Conservation (phyloP, 495 filamentous ascomycete species). For the Aeminium ludgeri region DNA sequence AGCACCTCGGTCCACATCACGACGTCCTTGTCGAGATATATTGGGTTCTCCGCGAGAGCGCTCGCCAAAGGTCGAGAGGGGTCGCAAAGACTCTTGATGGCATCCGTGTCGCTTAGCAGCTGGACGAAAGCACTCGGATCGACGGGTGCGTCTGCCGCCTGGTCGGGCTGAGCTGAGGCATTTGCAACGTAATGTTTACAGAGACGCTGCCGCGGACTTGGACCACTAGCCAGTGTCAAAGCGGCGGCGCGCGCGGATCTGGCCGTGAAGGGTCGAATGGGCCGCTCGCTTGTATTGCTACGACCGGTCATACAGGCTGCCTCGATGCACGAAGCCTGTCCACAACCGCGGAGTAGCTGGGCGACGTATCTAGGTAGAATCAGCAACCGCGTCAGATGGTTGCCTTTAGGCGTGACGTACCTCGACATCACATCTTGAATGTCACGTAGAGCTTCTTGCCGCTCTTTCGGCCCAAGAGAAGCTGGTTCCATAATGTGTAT, state of each 20-base stretch:
- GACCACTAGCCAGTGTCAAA: conserved; percentile 5
- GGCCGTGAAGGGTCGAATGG: conserved; percentile 6
- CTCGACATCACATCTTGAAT: conserved; percentile 2
- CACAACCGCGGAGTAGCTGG: conserved; percentile 11
- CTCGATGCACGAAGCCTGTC: conserved; percentile 4
- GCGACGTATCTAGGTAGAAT: conserved; percentile 1
- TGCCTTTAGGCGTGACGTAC: neutral
- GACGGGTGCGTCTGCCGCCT: neutral
- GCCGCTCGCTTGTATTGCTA: conserved; percentile 1
- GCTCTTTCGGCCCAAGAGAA: too few relatives aligned
- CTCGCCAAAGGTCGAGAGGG: neutral
- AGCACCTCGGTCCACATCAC: too few relatives aligned
- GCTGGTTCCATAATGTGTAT: too few relatives aligned
- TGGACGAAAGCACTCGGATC: conserved; percentile 9
- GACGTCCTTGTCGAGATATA: too few relatives aligned
- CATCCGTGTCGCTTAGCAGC: conserved; percentile 5
- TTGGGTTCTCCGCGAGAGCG: too few relatives aligned
- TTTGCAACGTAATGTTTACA: neutral
- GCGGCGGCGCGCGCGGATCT: conserved; percentile 11
- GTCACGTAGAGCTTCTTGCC: neutral
- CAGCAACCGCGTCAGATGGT: neutral
- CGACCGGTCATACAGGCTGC: conserved; percentile 7
- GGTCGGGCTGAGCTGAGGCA: too few relatives aligned
- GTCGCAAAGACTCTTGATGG: conserved; percentile 4
- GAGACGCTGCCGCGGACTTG: conserved; percentile 4